phyloP scores from a whole-genome alignment of 2,329 filamentous ascomycete genomes.

The Passalora sequoiae region DNA sequence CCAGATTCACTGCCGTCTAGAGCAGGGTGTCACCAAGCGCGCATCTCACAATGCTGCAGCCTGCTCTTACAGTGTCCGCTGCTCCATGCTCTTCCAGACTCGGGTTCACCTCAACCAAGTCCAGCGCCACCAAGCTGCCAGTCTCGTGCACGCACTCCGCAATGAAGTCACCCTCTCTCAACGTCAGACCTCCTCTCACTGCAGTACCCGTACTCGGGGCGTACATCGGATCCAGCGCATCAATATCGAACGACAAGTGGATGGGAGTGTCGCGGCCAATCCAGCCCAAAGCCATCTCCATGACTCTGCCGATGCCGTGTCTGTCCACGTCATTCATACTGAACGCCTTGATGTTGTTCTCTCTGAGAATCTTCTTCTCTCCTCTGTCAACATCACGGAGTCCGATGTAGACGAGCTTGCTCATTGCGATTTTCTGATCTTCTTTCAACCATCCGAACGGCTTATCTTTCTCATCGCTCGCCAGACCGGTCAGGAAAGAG shows the following conservation, averaged over 20 bases:
- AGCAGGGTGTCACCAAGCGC: constrained; percentile 87
- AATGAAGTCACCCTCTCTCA: constrained; percentile 95
- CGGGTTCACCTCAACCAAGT: constrained; percentile 53
- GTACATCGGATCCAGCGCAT: constrained; percentile 93
- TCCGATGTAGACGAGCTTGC: constrained; percentile 95
- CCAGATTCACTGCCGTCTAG: constrained; percentile 37
- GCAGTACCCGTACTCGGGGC: constrained; percentile 94
- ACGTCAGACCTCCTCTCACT: constrained; percentile 84
- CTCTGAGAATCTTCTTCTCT: constrained; percentile 86
- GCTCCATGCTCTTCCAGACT: constrained; percentile 56
- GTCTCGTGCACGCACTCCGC: constrained; percentile 62
- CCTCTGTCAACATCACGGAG: constrained; percentile 86
- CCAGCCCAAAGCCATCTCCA: constrained; percentile 97
- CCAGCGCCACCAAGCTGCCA: constrained; percentile 53
- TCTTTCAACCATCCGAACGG: constrained; percentile 85
- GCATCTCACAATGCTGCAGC: constrained; percentile 85
- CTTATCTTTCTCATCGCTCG: constrained; percentile 62
- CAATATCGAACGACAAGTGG: constrained; percentile 94
- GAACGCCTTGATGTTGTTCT: constrained; percentile 90
- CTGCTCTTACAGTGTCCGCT: constrained; percentile 80
- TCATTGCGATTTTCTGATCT: constrained; percentile 63
- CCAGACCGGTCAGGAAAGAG: constrained; percentile 80
- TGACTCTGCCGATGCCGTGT: constrained; percentile 87
- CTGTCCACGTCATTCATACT: constrained; percentile 98
- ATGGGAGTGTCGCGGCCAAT: constrained; percentile 93